phyloP scores from a whole-genome alignment of 106 monocot species.

The Allium fistulosum region DNA sequence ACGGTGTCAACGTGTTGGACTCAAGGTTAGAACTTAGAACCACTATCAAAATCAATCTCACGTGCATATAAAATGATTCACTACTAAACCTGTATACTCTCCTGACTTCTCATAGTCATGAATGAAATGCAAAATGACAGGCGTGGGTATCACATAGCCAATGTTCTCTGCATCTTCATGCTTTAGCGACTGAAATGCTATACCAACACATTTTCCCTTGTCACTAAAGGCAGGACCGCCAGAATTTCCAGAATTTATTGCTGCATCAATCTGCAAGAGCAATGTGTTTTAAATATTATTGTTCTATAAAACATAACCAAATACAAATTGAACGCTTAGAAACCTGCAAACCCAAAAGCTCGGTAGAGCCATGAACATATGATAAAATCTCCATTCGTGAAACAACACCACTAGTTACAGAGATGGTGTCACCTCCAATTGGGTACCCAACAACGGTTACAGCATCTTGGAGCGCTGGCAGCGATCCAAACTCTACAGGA shows the following conservation, averaged over 20 bases:
- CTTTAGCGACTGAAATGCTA: constrained; percentile 98
- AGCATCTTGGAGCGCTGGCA: constrained; percentile 99
- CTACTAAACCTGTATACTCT: constrained; percentile 72
- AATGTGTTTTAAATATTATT: background rate
- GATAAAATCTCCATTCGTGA: constrained; percentile 98
- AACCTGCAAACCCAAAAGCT: constrained; percentile 96
- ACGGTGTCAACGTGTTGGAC: too few species aligned
- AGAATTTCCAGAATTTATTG: constrained; percentile 99
- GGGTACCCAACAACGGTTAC: constrained; percentile 98
- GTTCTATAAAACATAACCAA: too few species aligned
- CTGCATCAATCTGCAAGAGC: constrained; percentile 83
- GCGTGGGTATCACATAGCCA: constrained; percentile 97
- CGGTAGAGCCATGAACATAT: constrained; percentile 98
- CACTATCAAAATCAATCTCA: too few species aligned
- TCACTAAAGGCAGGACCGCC: constrained; percentile 99
- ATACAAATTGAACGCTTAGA: background rate
- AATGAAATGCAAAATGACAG: constrained; percentile 94
- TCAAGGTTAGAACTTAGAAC: too few species aligned
- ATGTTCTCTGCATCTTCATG: constrained; percentile 99
- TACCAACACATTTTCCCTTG: constrained; percentile 96
- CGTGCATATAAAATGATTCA: too few species aligned
- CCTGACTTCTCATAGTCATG: constrained; percentile 91
- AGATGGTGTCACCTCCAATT: constrained; percentile 98
- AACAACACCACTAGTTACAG: constrained; percentile 99
- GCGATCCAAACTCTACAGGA: constrained; percentile 82